Evolutionary conservation across 352 stramenopile genomes (phyloP), one percentile per base, ranked within the genome.

Genomic region (Phytophthora melonis): DNA sequence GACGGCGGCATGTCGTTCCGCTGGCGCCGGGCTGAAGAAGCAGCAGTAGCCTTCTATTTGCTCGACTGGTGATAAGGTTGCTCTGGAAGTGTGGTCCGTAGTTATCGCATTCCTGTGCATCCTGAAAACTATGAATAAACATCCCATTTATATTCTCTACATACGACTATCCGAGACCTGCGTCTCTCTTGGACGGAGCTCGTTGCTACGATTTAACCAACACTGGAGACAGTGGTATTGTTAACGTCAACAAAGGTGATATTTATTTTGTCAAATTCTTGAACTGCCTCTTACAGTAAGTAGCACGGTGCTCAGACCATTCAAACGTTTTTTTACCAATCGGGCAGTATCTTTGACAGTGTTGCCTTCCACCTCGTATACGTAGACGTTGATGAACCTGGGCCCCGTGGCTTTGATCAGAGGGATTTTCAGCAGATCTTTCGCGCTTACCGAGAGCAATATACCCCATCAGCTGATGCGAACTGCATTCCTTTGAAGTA

Each of bases 361-460:
- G 65, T 58, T 64, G 6, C 60, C 68, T 7, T 71, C 50, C 55
- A 77, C 69, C n/a, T 77, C 68, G 61, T 77, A 80, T 30, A 80
- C 39, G 60, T 74, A 69, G 21, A 78, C 43, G n/a, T 69, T 72
- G 27, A 45, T 59, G 8, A 77, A 64, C 5, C 64, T 39, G 27
- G 55, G 14, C 21, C 59, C 25, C 21, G 67, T 18, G 21, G 72
- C 18, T 61, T 80, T 80, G 27, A 80, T 80, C 43, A 75, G 19
- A 13, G 61, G n/a, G 14, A 79, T 60, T 5, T 49, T 47, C 30
- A 64, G 47, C 21, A 79, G 54, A 60, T 79, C 64, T 45, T 72
- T 63, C 2, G 66, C 68, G 8, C 61, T 52, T 16, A 80, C 60
- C 39, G 80, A 53, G 18, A 52, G 1, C 43, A 52, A 23, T 23